phyloP scores from a whole-genome alignment of 805 yeast species.

The Ogataea philodendri region DNA sequence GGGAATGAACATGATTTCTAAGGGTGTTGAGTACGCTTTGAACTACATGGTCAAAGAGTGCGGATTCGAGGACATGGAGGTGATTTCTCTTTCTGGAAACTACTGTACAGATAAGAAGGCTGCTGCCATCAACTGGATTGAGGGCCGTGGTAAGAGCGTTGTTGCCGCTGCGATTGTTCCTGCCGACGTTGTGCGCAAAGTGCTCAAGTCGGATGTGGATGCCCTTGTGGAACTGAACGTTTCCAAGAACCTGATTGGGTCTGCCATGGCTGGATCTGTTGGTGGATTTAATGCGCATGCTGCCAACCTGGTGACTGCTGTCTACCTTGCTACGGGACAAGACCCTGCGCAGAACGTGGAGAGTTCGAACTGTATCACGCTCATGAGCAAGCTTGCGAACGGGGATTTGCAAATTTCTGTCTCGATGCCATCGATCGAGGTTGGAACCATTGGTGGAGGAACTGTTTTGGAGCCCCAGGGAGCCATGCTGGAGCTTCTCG shows the following conservation, averaged over 20 bases:
- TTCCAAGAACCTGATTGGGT: conserved; percentile 87
- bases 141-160: conserved; percentile 97
- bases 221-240: conserved; percentile 88
- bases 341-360: conserved; percentile 99
- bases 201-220: conserved; percentile 87
- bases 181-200: conserved; percentile 70
- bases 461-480: conserved; percentile 96
- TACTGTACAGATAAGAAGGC: conserved; percentile 98
- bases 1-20: conserved; percentile 99
- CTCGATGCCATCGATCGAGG: conserved; percentile 99
- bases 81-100: conserved; percentile 93
- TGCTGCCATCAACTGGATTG: conserved; percentile 98
- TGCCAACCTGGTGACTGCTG: conserved; percentile 92
- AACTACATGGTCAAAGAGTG: conserved; percentile 80
- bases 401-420: conserved; percentile 91
- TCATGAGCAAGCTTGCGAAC: conserved; percentile 71
- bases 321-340: conserved; percentile 93
- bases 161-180: conserved; percentile 96
- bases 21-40: conserved; percentile 90
- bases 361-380: conserved; percentile 93
- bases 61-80: conserved; percentile 92
- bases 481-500: conserved; percentile 90
- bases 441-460: conserved; percentile 99
- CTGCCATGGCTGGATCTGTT: conserved; percentile 97
- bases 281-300: conserved; percentile 99